Conservation (phyloP, 1,139 yeast species). For the Zygosaccharomyces sapae region DNA sequence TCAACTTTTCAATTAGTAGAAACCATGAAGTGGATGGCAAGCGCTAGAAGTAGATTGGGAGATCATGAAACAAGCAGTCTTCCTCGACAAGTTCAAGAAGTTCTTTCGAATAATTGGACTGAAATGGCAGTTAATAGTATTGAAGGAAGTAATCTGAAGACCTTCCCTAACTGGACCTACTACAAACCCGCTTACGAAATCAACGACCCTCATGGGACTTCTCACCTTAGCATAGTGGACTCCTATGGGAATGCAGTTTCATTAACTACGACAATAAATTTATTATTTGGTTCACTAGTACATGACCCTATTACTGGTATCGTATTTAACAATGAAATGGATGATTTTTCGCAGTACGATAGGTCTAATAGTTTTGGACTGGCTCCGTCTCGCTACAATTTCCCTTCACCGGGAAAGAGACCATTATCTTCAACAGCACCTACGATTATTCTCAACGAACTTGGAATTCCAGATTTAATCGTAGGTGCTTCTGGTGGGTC, state of each 20-base stretch:
- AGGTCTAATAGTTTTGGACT: constrained; percentile 71
- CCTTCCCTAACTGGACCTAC: constrained; percentile 60
- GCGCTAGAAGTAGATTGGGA: constrained; percentile 79
- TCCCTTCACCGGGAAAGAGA: constrained; percentile 66
- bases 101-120: constrained; percentile 53
- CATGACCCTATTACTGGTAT: constrained; percentile 81
- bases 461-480: constrained; percentile 53
- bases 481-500: constrained; percentile 97
- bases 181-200: constrained; percentile 76
- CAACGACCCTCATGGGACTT: constrained; percentile 79
- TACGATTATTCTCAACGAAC: constrained; percentile 54
- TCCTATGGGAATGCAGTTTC: constrained; percentile 65
- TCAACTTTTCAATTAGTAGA: constrained; percentile 73
- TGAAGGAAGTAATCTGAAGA: constrained; percentile 34
- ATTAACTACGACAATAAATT: constrained; percentile 86
- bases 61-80: constrained; percentile 43
- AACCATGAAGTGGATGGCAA: constrained; percentile 89
- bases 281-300: constrained; percentile 75
- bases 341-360: constrained; percentile 80
- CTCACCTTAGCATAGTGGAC: constrained; percentile 80
- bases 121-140: constrained; percentile 45
- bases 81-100: constrained; percentile 36
- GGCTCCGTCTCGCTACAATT: constrained; percentile 76
- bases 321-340: constrained; percentile 87
- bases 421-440: constrained; percentile 87